Evolutionary conservation across 176 grass and related monocot species (phyloP).

Genomic region (Juncus effusus): DNA sequence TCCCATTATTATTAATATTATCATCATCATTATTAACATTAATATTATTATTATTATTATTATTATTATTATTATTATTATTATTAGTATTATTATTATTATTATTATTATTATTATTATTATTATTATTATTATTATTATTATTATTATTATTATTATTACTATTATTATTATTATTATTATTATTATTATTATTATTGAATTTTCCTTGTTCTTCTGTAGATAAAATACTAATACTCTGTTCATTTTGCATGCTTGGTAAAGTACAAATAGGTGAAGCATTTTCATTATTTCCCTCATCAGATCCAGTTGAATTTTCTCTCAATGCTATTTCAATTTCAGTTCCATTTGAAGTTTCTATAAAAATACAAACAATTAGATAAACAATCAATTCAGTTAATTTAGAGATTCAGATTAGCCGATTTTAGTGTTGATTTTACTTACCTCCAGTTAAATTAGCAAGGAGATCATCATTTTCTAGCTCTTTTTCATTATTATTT

Average conservation of each 20-base stretch:
- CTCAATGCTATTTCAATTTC: constrained; percentile 41
- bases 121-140: too few relatives aligned
- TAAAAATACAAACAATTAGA: constrained; percentile 19
- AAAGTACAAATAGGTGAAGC: constrained; percentile 64
- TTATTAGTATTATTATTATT: too few relatives aligned
- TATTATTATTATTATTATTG: constrained; percentile 24
- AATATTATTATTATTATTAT: too few relatives aligned
- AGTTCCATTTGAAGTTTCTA: constrained; percentile 51
- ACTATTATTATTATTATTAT: too few relatives aligned
- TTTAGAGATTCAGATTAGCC: too few relatives aligned
- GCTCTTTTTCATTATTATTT: constrained; percentile 52
- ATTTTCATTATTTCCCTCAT: constrained; percentile 35
- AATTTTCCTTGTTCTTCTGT: constrained; percentile 55
- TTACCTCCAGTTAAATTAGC: constrained; percentile 53
- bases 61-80: constrained; percentile 30
- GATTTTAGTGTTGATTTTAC: constrained; percentile 25
- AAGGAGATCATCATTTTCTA: constrained; percentile 52
- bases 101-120: too few relatives aligned
- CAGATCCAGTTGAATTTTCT: constrained; percentile 63
- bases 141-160: too few relatives aligned
- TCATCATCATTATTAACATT: too few relatives aligned
- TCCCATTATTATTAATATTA: constrained; percentile 14
- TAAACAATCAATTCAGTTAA: neutral
- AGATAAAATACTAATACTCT: constrained; percentile 46
- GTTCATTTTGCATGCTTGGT: constrained; percentile 51